Conservation (phyloP, 495 filamentous ascomycete species). For the Podospora appendiculata region DNA sequence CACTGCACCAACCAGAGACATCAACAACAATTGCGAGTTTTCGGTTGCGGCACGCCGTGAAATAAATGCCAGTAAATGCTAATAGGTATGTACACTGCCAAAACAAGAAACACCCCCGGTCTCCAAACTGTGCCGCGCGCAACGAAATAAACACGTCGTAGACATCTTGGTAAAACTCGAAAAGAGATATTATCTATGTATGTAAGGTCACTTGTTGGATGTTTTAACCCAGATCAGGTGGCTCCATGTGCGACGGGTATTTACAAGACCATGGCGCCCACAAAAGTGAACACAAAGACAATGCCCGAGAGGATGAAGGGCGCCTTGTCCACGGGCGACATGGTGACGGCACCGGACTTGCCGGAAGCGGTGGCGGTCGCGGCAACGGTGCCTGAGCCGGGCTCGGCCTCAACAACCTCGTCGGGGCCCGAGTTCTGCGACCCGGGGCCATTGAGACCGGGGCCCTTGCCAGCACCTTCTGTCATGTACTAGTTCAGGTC, state of each 20-base stretch:
- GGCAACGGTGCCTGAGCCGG: constrained; percentile 50
- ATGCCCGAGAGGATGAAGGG: constrained; percentile 48
- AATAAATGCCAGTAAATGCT: too few relatives aligned
- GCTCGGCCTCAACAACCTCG: constrained; percentile 44
- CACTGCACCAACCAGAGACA: too few relatives aligned
- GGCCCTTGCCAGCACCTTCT: constrained; percentile 64
- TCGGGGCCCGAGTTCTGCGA: constrained; percentile 41
- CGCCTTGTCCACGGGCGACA: constrained; percentile 40
- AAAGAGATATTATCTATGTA: too few relatives aligned
- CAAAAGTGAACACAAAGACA: constrained; percentile 51
- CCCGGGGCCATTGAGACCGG: constrained; percentile 64
- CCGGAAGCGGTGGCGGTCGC: constrained; percentile 23
- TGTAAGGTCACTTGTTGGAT: too few relatives aligned
- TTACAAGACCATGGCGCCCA: constrained; percentile 60
- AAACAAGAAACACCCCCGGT: too few relatives aligned
- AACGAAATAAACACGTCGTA: too few relatives aligned
- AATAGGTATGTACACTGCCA: too few relatives aligned
- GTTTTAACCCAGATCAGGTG: too few relatives aligned
- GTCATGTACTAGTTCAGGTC: constrained; percentile 50
- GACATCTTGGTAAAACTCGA: too few relatives aligned
- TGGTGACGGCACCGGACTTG: constrained; percentile 29
- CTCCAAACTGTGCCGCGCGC: too few relatives aligned
- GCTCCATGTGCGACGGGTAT: not conserved
- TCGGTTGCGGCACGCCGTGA: too few relatives aligned
- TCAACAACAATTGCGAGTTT: too few relatives aligned